These are phyloP conservation scores for Cyclocybe aegerita DNA, from an alignment of 768 basidiomycete genomes.

Conservation along the genomic window DNA sequence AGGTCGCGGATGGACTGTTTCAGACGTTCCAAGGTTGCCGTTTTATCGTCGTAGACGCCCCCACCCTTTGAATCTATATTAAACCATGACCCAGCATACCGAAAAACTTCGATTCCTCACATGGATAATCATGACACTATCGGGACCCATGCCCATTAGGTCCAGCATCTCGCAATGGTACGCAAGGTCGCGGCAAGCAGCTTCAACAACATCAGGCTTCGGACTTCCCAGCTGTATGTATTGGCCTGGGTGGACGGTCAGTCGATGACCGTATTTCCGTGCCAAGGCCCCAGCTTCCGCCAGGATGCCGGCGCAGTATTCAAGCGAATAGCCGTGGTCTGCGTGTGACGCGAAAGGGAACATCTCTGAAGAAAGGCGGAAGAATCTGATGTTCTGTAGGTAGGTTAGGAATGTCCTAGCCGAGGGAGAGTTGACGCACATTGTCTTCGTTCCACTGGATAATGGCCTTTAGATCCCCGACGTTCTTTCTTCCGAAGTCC, in stretches of 20 bases:
- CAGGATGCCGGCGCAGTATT: slow-evolving; percentile 62
- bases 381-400: slow-evolving; percentile 71
- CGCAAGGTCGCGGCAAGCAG: slow-evolving; percentile 75
- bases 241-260: slow-evolving; percentile 90
- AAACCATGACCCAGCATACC: not conserved
- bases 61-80: slow-evolving; percentile 49
- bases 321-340: slow-evolving; percentile 77
- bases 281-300: slow-evolving; percentile 64
- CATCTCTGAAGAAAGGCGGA: slow-evolving; percentile 88
- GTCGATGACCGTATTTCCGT: slow-evolving; percentile 67
- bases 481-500: slow-evolving; percentile 75
- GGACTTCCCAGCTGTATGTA: slow-evolving; percentile 84
- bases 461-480: slow-evolving; percentile 66
- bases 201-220: slow-evolving; percentile 67
- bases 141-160: slow-evolving; percentile 76
- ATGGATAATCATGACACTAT: slow-evolving; percentile 88
- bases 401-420: not conserved
- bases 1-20: slow-evolving; percentile 67
- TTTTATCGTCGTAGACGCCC: slow-evolving; percentile 83
- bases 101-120: slow-evolving; percentile 32
- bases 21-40: slow-evolving; percentile 65
- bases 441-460: slow-evolving; percentile 93
- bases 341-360: slow-evolving; percentile 90
- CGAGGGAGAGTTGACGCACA: slow-evolving; percentile 32
- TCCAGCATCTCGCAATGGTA: slow-evolving; percentile 92